Conservation (phyloP, 1,284 basidiomycete species). For the Microbotryum intermedium region DNA sequence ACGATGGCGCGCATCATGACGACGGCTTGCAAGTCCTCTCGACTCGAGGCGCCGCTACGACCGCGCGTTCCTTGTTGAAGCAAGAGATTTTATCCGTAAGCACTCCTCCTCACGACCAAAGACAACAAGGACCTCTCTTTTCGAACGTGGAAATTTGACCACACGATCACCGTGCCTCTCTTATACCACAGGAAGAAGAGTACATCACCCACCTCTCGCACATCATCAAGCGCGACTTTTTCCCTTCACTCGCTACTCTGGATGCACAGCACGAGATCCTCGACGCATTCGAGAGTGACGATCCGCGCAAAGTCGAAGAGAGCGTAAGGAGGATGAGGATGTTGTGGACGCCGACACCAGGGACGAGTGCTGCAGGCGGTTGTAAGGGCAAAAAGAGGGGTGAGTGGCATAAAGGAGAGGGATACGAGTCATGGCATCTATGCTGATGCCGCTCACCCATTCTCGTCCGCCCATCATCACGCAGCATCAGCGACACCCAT, state of each 20-base stretch:
- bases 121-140: no score
- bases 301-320: conserved; percentile 9
- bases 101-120: no score
- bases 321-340: conserved; percentile 25
- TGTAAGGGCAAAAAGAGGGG: conserved; percentile 4
- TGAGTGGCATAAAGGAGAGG: no score
- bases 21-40: no score
- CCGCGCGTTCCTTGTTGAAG: conserved; percentile 1
- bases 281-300: conserved; percentile 19
- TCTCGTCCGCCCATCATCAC: no score
- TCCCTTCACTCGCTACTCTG: conserved; percentile 77
- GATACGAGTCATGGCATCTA: conserved; percentile 3
- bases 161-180: not conserved
- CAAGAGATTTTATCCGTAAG: conserved; percentile 21
- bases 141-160: no score
- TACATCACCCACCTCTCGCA: conserved; percentile 85
- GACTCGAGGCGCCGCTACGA: not conserved
- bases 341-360: conserved; percentile 6
- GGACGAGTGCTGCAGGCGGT: not conserved
- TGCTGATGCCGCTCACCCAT: not conserved
- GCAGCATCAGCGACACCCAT: conserved; percentile 18
- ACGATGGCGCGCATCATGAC: no score
- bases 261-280: conserved; percentile 68
- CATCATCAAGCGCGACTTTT: conserved; percentile 96
- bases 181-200: conserved; percentile 61